Evolutionary conservation across 164 flowering plant species (phyloP).

Genomic region (Kalanchoe fedtschenkoi): DNA sequence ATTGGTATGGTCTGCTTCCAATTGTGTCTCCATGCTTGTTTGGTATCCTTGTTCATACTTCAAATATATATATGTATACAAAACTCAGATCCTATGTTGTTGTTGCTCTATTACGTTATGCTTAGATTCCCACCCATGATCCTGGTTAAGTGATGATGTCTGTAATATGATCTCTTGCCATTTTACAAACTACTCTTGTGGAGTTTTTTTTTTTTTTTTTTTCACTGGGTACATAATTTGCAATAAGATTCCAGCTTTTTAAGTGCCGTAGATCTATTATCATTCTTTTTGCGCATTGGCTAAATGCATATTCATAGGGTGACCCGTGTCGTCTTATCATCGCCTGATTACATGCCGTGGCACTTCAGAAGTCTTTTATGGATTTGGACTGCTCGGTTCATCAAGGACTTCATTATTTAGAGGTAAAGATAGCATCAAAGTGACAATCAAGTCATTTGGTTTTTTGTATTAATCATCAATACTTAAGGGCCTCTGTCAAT

Average conservation of each 20-base stretch:
- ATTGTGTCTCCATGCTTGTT: neutral
- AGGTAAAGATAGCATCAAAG: neutral
- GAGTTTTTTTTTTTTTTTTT: neutral
- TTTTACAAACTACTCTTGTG: neutral
- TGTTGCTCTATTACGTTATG: neutral
- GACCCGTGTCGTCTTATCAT: neutral
- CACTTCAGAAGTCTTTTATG: neutral
- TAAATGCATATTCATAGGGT: neutral
- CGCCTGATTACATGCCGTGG: neutral
- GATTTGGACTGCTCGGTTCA: neutral
- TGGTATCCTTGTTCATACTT: neutral
- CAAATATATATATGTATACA: neutral
- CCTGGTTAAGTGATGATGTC: neutral
- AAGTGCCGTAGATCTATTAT: neutral
- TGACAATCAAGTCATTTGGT: neutral
- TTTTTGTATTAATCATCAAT: neutral
- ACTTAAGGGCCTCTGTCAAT: neutral
- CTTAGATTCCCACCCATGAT: neutral
- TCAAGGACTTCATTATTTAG: too few relatives aligned
- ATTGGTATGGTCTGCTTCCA: neutral
- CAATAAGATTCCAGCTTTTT: neutral
- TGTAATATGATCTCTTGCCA: neutral
- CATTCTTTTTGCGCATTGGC: neutral
- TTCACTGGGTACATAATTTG: neutral
- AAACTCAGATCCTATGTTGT: neutral